These are phyloP conservation scores for Aspergillus sp. DNA, from an alignment of 2,329 filamentous ascomycete genomes.

Conservation along the genomic window DNA sequence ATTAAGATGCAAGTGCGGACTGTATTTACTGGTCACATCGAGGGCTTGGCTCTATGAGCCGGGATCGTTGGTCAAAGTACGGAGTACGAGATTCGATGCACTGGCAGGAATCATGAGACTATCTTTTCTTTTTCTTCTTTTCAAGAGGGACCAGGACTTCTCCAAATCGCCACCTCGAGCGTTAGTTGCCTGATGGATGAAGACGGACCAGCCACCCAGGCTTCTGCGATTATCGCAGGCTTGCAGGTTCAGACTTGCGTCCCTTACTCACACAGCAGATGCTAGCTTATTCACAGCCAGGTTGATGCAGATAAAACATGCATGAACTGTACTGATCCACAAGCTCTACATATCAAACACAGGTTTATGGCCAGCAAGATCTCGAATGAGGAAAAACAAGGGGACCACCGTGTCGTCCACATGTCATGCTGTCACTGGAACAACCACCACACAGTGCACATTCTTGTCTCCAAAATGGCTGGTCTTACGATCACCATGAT, in stretches of 20 bases:
- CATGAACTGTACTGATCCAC: slow-evolving; percentile 19
- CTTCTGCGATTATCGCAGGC: slow-evolving; percentile 15
- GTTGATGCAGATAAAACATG: slow-evolving; percentile 17
- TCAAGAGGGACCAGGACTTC: not conserved
- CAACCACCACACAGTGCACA: not conserved
- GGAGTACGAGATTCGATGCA: not conserved
- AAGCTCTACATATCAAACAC: not conserved
- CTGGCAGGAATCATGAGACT: not conserved
- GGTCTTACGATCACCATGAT: slow-evolving; percentile 21
- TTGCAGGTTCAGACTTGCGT: slow-evolving; percentile 7
- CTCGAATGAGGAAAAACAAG: not conserved
- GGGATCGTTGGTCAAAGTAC: not conserved
- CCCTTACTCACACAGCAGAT: slow-evolving; percentile 9
- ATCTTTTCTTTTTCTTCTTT: not conserved
- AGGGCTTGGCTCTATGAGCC: not conserved
- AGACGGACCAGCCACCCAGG: slow-evolving; percentile 17
- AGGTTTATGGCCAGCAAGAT: not conserved
- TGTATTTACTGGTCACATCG: slow-evolving; percentile 3
- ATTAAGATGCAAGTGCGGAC: not conserved
- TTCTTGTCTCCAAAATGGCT: slow-evolving; percentile 15
- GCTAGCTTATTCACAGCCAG: slow-evolving; percentile 10
- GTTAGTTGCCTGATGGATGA: slow-evolving; percentile 5
- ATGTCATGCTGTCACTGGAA: slow-evolving; percentile 9
- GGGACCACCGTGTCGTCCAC: not conserved
- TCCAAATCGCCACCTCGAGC: not conserved